Conservation (phyloP, 2,329 filamentous ascomycete genomes). For the Ramularia endophylla region DNA sequence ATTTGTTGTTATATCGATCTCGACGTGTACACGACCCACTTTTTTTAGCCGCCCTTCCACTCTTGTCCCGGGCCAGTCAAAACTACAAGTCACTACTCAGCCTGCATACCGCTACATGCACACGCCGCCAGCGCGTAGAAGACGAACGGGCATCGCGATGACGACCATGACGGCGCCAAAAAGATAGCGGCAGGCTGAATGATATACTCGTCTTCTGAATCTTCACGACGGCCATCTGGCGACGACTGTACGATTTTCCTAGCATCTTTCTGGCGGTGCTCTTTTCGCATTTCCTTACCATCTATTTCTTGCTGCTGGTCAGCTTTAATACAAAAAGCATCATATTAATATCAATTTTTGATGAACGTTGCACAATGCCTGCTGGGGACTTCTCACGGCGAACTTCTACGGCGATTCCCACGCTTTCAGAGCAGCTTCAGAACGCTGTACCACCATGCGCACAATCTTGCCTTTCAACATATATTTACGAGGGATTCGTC, state of each 20-base stretch:
- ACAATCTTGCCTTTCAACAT: slow-evolving; percentile 22
- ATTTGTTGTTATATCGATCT: too few relatives aligned
- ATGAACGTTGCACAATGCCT: slow-evolving; percentile 2
- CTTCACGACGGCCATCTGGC: background rate
- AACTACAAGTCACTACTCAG: slow-evolving; percentile 6
- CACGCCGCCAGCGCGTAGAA: slow-evolving; percentile 15
- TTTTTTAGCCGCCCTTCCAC: background rate
- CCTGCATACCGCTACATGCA: slow-evolving; percentile 6
- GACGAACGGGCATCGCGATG: slow-evolving; percentile 10
- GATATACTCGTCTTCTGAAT: slow-evolving; percentile 1
- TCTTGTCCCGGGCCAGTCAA: slow-evolving; percentile 6
- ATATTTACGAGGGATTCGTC: slow-evolving; percentile 19
- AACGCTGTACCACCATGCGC: slow-evolving; percentile 26
- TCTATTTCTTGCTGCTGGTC: slow-evolving; percentile 23
- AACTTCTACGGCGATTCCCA: slow-evolving; percentile 5
- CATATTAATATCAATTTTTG: slow-evolving; percentile 4
- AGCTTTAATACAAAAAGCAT: slow-evolving; percentile 9
- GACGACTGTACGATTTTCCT: slow-evolving; percentile 21
- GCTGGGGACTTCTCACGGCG: slow-evolving; percentile 1
- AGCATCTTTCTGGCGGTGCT: slow-evolving; percentile 6
- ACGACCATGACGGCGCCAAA: slow-evolving; percentile 8
- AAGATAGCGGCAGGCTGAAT: background rate
- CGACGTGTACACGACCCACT: too few relatives aligned
- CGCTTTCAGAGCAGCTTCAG: slow-evolving; percentile 17
- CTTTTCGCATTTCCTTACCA: slow-evolving; percentile 5